phyloP scores from a whole-genome alignment of 2,329 filamentous ascomycete species.

The Calonectria pteridis region DNA sequence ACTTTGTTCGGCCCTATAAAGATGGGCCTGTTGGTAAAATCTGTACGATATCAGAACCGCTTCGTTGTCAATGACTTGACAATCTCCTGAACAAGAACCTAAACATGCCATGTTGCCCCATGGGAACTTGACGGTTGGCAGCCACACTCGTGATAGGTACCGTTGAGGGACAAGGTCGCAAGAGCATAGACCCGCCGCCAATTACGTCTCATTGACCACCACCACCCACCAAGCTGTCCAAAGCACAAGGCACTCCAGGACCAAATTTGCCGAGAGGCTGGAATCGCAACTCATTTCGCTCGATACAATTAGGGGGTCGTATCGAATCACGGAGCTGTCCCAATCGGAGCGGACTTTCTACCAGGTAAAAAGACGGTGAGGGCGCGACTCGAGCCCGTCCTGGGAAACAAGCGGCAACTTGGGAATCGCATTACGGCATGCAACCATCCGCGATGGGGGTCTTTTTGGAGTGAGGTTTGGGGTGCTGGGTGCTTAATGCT shows the following conservation, averaged over 20 bases:
- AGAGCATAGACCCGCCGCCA: constrained; percentile 8
- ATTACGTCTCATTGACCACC: neutral
- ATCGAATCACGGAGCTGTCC: neutral
- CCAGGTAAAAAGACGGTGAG: constrained; percentile 26
- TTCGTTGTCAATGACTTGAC: neutral
- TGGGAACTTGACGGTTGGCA: neutral
- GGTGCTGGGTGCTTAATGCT: neutral
- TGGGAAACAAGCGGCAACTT: neutral
- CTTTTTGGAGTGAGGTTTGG: neutral
- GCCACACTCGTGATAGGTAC: constrained; percentile 15
- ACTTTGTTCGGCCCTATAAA: constrained; percentile 2
- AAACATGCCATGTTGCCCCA: constrained; percentile 1
- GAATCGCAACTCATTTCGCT: neutral
- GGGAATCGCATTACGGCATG: constrained; percentile 20
- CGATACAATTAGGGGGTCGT: neutral
- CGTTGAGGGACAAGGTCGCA: neutral
- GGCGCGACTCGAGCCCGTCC: constrained; percentile 9
- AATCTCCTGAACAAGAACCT: constrained; percentile 8
- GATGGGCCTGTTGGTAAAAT: neutral
- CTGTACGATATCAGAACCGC: neutral
- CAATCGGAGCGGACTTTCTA: constrained; percentile 11
- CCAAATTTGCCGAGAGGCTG: neutral
- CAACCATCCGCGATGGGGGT: constrained; percentile 10
- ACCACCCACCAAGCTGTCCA: constrained; percentile 1
- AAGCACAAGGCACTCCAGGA: neutral